Base-by-base conservation (phyloP, 2,329 filamentous ascomycete species). In the Alternaria novae-zelandiae region DNA sequence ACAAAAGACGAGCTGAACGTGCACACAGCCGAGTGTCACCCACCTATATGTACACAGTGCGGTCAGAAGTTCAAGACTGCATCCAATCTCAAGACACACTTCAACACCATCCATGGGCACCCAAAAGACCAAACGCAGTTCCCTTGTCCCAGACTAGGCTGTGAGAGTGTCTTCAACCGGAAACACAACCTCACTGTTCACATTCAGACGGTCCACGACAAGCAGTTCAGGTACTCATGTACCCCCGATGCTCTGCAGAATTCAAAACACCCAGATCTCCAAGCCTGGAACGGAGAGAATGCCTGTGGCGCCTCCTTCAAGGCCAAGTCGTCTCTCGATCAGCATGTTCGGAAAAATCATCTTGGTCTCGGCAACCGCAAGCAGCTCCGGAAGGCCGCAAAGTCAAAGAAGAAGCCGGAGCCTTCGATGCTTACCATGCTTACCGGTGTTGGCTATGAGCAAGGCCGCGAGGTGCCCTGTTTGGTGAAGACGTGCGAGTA, bases 301-400 rank as follows among this genome's bases (percentile, higher is more conserved):
- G 92, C 90, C 15, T 98, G 95, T 74, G 91, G 90, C 3, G 87
- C 89, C 64, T 86, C 86, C 36, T 96, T 96, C 74, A 87, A 88
- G 62, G 91, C 90, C 65, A 97, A 96, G 78, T 86, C 88, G 17
- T 89, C 89, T 28, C 85, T 97, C 0, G 91, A 95, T 78, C 91
- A 96, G 69, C 95, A 98, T 76, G 86, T 97, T 47, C 89, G 92
- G 20, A 93, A 91, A 51, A 87, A 92, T 21, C 95, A 98, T 77
- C 83, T 97, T 25, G 88, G 89, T n/a, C 81, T 87, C 21, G 80
- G 78, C 11, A 82, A 80, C 61, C 76, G 76, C 61, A 81, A 74
- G 58, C 67, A 73, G 46, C 64, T 66, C 50, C 80, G 75, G 73
- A 75, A 78, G 66, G 67, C 76, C 54, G 71, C 74, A 62, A 79